A percentile compares a stretch with the other conserved stretches of the same genome.
Conservation (phyloP, 768 basidiomycete species). For the Daedaleopsis nitida region DNA sequence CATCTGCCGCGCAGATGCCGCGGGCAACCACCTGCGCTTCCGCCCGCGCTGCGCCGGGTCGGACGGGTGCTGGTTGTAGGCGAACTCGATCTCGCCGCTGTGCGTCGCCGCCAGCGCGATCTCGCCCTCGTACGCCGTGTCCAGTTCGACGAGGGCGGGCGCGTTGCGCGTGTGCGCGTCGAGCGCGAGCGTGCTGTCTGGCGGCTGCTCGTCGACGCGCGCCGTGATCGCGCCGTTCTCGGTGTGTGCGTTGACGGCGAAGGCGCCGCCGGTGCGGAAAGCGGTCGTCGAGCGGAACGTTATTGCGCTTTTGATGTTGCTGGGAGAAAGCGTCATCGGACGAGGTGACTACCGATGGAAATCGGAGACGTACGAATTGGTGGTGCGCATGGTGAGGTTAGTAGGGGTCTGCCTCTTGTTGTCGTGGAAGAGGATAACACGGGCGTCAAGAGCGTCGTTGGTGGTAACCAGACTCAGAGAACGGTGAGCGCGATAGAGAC, state of each 20-base stretch:
- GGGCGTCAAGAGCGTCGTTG: constrained; percentile 42
- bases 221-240: constrained; percentile 36
- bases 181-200: constrained; percentile 36
- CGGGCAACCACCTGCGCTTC: background rate
- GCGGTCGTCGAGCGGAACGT: constrained; percentile 17
- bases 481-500: constrained; percentile 40
- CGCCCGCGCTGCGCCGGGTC: constrained; percentile 27
- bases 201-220: constrained; percentile 34
- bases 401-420: constrained; percentile 24
- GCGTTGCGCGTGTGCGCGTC: constrained; percentile 37
- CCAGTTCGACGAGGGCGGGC: constrained; percentile 35
- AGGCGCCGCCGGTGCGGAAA: constrained; percentile 30
- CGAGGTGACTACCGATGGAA: background rate
- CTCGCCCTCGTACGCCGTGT: constrained; percentile 41
- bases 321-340: background rate
- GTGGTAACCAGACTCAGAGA: constrained; percentile 38
- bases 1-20: background rate
- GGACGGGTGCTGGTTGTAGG: constrained; percentile 1
- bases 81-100: background rate
- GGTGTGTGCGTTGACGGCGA: constrained; percentile 35
- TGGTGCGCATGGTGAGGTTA: constrained; percentile 37
- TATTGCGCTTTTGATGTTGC: constrained; percentile 22
- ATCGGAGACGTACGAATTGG: constrained; percentile 43
- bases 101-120: constrained; percentile 30
- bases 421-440: constrained; percentile 39